Conservation (phyloP, 768 basidiomycete species). For the Rhodotorula diobovata region DNA sequence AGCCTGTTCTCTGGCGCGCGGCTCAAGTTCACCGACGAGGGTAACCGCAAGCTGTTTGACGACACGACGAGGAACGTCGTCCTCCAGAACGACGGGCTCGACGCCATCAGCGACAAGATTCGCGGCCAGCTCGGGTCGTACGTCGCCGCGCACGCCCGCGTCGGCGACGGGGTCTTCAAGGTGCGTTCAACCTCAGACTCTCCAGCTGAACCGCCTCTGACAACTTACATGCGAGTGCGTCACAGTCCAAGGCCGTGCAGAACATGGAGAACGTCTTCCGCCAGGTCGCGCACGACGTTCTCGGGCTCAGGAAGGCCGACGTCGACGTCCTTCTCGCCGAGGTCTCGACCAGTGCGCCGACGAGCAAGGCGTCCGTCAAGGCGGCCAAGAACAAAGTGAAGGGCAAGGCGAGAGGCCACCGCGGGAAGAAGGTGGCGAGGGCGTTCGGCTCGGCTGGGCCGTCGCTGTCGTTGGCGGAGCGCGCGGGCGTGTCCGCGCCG, state of each 20-base stretch:
- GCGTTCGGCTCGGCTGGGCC: not conserved
- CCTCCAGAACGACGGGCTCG: constrained; percentile 11
- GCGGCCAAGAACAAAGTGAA: not conserved
- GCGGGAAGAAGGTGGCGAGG: not conserved
- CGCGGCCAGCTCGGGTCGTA: constrained; percentile 27
- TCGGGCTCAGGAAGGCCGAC: constrained; percentile 6
- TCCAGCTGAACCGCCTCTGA: not conserved
- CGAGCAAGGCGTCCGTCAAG: not conserved
- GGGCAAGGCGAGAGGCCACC: not conserved
- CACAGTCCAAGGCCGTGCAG: not conserved
- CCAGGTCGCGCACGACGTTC: constrained; percentile 11
- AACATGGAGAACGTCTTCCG: constrained; percentile 29
- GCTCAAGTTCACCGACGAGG: constrained; percentile 10
- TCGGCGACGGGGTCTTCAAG: constrained; percentile 25
- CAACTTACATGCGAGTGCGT: too few species aligned
- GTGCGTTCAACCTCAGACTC: not conserved
- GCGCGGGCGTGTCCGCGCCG: too few species aligned
- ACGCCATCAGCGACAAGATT: constrained; percentile 17
- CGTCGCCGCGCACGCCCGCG: constrained; percentile 22
- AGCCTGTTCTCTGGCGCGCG: constrained; percentile 24
- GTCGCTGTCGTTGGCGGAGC: not conserved
- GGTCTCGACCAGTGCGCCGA: too few species aligned
- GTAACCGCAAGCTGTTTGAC: not conserved
- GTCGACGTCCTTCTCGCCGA: constrained; percentile 12
- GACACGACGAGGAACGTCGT: not conserved